Evolutionary conservation across 2,329 filamentous ascomycete genomes (phyloP).

Genomic region (Claviceps paspali): DNA sequence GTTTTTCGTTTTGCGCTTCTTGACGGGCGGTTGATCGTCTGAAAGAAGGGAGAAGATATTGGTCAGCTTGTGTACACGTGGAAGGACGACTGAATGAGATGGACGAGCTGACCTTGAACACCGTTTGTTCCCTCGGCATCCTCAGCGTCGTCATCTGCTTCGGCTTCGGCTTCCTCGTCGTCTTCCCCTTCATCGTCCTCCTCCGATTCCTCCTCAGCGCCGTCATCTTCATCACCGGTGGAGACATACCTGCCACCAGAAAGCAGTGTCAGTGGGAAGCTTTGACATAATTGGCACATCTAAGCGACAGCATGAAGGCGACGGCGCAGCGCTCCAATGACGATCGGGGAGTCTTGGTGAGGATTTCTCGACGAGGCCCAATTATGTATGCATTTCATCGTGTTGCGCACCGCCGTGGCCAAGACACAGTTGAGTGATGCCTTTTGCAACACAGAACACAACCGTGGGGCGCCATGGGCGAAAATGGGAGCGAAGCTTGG

Average conservation of each 20-base stretch:
- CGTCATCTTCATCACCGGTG: slow-evolving; percentile 25
- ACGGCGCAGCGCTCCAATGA: background rate
- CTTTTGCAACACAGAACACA: background rate
- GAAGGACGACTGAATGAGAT: no score
- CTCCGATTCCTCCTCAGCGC: slow-evolving; percentile 24
- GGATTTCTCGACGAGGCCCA: background rate
- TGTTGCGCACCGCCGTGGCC: background rate
- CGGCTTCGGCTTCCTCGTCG: slow-evolving; percentile 8
- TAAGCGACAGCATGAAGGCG: background rate
- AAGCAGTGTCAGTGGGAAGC: background rate
- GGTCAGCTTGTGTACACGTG: background rate
- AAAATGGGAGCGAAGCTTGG: background rate
- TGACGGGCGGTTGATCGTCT: slow-evolving; percentile 30
- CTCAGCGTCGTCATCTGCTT: slow-evolving; percentile 7
- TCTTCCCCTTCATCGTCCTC: slow-evolving; percentile 18
- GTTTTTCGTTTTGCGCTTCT: slow-evolving; percentile 34
- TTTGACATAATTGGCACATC: background rate
- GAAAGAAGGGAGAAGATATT: background rate
- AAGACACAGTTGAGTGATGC: background rate
- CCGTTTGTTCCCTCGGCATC: slow-evolving; percentile 15
- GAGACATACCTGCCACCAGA: slow-evolving; percentile 18
- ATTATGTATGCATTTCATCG: background rate
- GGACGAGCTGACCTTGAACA: slow-evolving; percentile 18
- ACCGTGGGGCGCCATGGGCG: no score
- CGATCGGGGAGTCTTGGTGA: background rate